Percentiles rank a stretch among this genome's conserved stretches.
Conservation (phyloP, 306 rosid genomes). For the Spatholobus suberectus region DNA sequence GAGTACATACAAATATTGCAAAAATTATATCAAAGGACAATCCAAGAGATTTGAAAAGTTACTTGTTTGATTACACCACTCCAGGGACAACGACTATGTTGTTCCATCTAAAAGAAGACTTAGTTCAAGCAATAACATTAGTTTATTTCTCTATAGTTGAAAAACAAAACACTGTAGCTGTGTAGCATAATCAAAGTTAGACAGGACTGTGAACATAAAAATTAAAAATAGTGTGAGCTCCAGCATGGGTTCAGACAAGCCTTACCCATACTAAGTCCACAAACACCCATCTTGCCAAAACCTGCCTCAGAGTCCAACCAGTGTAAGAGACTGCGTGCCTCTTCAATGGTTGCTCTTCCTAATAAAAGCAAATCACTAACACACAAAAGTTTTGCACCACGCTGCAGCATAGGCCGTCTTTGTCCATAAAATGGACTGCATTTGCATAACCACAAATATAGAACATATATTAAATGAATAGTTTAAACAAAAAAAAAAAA, state of each 20-base stretch:
- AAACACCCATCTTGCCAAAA: conserved; percentile 95
- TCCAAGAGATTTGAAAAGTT: conserved; percentile 25
- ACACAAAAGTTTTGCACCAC: conserved; percentile 92
- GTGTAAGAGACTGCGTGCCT: conserved; percentile 88
- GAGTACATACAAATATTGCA: conserved; percentile 39
- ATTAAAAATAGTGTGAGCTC: conserved; percentile 23
- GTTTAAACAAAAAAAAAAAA: background rate
- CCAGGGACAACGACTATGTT: background rate
- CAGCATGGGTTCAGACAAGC: conserved; percentile 35
- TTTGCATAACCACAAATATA: conserved; percentile 35
- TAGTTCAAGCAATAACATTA: conserved; percentile 20
- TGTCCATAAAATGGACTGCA: conserved; percentile 98
- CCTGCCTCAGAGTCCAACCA: conserved; percentile 93
- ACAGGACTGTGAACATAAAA: conserved; percentile 34
- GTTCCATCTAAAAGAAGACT: conserved; percentile 8
- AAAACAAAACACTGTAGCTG: background rate
- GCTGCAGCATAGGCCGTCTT: conserved; percentile 91
- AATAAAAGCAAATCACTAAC: conserved; percentile 95
- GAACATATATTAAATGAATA: conserved; percentile 9
- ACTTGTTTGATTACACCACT: conserved; percentile 25
- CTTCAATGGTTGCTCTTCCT: conserved; percentile 98
- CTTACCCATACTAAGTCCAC: conserved; percentile 99
- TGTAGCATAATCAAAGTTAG: conserved; percentile 23
- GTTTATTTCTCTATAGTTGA: conserved; percentile 20
- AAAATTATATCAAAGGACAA: conserved; percentile 35